These are phyloP conservation scores for Suhomyces wounanorum DNA, from an alignment of 1,139 yeast genomes.

Conservation along the genomic window DNA sequence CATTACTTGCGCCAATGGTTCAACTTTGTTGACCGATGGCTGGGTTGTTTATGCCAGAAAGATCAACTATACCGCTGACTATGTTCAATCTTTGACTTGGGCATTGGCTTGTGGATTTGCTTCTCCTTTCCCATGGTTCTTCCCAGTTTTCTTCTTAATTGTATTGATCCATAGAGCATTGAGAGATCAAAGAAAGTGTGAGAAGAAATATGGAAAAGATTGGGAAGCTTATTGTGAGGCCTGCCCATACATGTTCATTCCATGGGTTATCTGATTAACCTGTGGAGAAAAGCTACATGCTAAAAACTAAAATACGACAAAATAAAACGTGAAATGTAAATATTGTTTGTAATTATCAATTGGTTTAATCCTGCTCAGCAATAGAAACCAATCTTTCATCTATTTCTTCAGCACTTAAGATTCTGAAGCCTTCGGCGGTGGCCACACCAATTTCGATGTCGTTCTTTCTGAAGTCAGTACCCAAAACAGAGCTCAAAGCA, in stretches of 20 bases:
- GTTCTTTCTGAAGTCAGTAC: slow-evolving; percentile 90
- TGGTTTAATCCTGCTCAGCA: slow-evolving; percentile 84
- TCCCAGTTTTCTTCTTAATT: slow-evolving; percentile 84
- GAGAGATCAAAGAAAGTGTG: slow-evolving; percentile 85
- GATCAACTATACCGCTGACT: slow-evolving; percentile 94
- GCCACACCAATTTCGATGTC: slow-evolving; percentile 95
- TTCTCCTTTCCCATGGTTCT: slow-evolving; percentile 94
- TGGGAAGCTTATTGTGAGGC: slow-evolving; percentile 85
- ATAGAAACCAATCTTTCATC: slow-evolving; percentile 91
- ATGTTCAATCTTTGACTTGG: slow-evolving; percentile 86
- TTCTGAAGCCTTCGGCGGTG: slow-evolving; percentile 64
- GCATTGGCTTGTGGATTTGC: slow-evolving; percentile 85
- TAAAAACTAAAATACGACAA: not conserved
- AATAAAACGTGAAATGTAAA: slow-evolving; percentile 1
- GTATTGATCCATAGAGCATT: slow-evolving; percentile 86
- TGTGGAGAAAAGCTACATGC: not conserved
- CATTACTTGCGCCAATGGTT: slow-evolving; percentile 82
- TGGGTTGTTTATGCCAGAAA: slow-evolving; percentile 94
- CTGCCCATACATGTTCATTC: slow-evolving; percentile 92
- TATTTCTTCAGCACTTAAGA: slow-evolving; percentile 79
- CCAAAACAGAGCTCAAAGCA: slow-evolving; percentile 80
- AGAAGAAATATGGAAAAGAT: slow-evolving; percentile 85
- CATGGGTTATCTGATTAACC: slow-evolving; percentile 62
- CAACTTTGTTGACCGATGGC: slow-evolving; percentile 83
- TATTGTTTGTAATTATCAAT: not conserved